Evolutionary conservation across 2,329 filamentous ascomycete species (phyloP).

Genomic region (Gyromitra esculenta): DNA sequence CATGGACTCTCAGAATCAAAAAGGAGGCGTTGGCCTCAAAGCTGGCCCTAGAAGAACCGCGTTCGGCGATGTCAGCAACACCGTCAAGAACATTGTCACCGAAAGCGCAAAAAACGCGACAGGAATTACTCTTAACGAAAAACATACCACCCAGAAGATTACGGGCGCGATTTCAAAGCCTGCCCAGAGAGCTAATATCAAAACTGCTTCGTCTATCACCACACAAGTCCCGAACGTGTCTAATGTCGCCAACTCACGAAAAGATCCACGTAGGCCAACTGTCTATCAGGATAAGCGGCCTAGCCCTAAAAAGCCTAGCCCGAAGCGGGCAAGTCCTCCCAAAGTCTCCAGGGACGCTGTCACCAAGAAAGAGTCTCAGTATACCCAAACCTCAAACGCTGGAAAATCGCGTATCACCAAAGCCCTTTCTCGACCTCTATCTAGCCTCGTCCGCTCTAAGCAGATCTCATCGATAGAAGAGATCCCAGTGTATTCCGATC

Average conservation of each 20-base stretch:
- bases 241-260: slow-evolving; percentile 41
- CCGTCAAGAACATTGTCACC: slow-evolving; percentile 59
- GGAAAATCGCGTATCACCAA: slow-evolving; percentile 41
- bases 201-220: slow-evolving; percentile 37
- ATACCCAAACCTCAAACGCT: slow-evolving; percentile 34
- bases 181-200: slow-evolving; percentile 48
- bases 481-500: slow-evolving; percentile 52
- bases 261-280: slow-evolving; percentile 48
- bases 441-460: slow-evolving; percentile 47
- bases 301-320: slow-evolving; percentile 48
- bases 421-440: slow-evolving; percentile 45
- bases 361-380: slow-evolving; percentile 52
- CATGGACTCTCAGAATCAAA: slow-evolving; percentile 60
- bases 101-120: slow-evolving; percentile 54
- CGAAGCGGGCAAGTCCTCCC: slow-evolving; percentile 48
- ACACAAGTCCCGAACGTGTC: slow-evolving; percentile 23
- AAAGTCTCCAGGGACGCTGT: slow-evolving; percentile 54
- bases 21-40: slow-evolving; percentile 69
- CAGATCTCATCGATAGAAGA: slow-evolving; percentile 48
- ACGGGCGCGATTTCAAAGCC: slow-evolving; percentile 54
- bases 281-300: slow-evolving; percentile 55
- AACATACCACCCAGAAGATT: slow-evolving; percentile 46
- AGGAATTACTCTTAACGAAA: slow-evolving; percentile 43
- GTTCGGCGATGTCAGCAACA: slow-evolving; percentile 85
- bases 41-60: slow-evolving; percentile 77